Conservation (phyloP, 176 grass and related monocot genomes). For the Leersia perrieri region DNA sequence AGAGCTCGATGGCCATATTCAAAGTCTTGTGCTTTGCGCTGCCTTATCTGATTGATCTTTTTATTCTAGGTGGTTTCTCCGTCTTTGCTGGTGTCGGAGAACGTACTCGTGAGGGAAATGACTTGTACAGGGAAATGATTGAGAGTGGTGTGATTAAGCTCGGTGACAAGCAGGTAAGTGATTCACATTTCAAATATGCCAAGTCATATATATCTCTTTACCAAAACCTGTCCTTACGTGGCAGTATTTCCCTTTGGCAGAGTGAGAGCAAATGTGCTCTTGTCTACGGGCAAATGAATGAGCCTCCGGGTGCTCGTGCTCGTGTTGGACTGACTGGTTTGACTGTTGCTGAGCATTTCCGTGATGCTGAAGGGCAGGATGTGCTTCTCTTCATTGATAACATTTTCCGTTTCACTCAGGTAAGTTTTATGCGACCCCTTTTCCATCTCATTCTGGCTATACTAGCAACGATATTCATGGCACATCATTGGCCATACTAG, state of each 20-base stretch:
- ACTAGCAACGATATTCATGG: neutral
- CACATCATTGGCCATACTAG: neutral
- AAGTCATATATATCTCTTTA: neutral
- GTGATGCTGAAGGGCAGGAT: slow-evolving; percentile 94
- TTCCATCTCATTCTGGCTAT: neutral
- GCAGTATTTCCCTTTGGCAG: slow-evolving; percentile 35
- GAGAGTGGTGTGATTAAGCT: slow-evolving; percentile 99
- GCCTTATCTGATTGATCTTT: slow-evolving; percentile 27
- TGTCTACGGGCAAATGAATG: slow-evolving; percentile 96
- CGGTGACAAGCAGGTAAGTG: slow-evolving; percentile 75
- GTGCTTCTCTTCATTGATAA: slow-evolving; percentile 99
- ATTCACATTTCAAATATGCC: neutral
- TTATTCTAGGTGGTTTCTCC: slow-evolving; percentile 84
- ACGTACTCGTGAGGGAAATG: slow-evolving; percentile 93
- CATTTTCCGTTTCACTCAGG: slow-evolving; percentile 98
- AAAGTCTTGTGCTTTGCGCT: slow-evolving; percentile 13
- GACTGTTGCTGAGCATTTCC: slow-evolving; percentile 95
- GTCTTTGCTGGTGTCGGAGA: slow-evolving; percentile 97
- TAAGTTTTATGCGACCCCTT: slow-evolving; percentile 15
- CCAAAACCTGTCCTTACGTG: slow-evolving; percentile 24
- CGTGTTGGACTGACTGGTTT: slow-evolving; percentile 92
- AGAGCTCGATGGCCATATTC: neutral
- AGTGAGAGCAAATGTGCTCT: slow-evolving; percentile 92
- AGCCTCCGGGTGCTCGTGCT: slow-evolving; percentile 95
- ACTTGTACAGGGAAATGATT: slow-evolving; percentile 98